A percentile compares a stretch with the other conserved stretches of the same genome.
Evolutionary conservation across 2,329 filamentous ascomycete species (phyloP).

Genomic region (Ophiognomonia clavigignenti-juglandacearum): DNA sequence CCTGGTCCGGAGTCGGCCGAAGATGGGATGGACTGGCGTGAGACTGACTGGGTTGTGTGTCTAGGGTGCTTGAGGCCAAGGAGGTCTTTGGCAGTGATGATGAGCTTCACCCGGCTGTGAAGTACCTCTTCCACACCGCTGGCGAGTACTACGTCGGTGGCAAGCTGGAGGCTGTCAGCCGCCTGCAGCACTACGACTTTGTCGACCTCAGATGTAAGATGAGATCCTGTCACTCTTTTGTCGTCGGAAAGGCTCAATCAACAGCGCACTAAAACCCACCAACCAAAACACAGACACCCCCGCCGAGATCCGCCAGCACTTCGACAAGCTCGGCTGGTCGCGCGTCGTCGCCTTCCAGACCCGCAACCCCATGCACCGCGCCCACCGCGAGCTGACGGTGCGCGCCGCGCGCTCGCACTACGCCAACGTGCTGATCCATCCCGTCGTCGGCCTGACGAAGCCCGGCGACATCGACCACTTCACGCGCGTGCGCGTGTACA

Average conservation of each 20-base stretch:
- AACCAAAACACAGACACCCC: constrained; percentile 63
- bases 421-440: constrained; percentile 98
- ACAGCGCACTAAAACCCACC: not conserved
- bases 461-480: constrained; percentile 99
- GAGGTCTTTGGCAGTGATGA: constrained; percentile 84
- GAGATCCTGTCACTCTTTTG: not conserved
- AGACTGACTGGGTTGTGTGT: constrained; percentile 19
- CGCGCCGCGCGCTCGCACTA: constrained; percentile 92
- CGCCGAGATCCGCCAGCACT: constrained; percentile 89
- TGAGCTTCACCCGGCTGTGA: constrained; percentile 86
- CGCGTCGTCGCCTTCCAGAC: constrained; percentile 99
- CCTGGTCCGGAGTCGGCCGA: not conserved
- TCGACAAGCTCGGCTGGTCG: constrained; percentile 99
- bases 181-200: constrained; percentile 98
- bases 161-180: constrained; percentile 92
- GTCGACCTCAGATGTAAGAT: constrained; percentile 84
- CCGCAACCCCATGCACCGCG: constrained; percentile 97
- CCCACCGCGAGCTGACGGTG: constrained; percentile 95
- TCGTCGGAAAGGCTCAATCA: too few relatives aligned
- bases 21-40: not conserved
- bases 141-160: constrained; percentile 92
- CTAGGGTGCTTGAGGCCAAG: constrained; percentile 79
- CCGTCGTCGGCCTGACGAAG: constrained; percentile 97
- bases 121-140: constrained; percentile 77
- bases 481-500: constrained; percentile 97